A percentile compares a stretch with the other conserved stretches of the same genome.
These are phyloP conservation scores for Oehlia diaphana DNA, from an alignment of 192 early-diverging fungal genomes.

Conservation along the genomic window DNA sequence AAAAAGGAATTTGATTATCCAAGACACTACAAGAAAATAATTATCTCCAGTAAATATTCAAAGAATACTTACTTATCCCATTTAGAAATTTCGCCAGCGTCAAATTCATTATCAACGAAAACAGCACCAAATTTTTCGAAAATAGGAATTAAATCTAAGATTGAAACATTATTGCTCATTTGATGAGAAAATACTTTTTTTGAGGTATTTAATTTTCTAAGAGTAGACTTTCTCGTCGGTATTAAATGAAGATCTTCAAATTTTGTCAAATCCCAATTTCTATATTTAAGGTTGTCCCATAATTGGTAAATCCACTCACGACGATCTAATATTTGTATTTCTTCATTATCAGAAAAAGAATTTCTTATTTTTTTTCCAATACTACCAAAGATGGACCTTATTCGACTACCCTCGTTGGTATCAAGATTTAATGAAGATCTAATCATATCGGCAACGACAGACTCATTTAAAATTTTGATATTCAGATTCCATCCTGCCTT, in stretches of 20 bases:
- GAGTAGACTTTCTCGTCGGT: not conserved
- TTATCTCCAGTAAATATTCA: not conserved
- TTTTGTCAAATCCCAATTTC: not conserved
- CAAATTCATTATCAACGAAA: not conserved
- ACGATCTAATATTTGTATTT: not conserved
- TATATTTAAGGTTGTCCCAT: not conserved
- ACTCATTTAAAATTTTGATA: not conserved
- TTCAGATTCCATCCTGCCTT: not conserved
- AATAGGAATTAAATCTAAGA: not conserved
- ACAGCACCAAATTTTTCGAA: not conserved
- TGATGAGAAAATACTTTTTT: not conserved
- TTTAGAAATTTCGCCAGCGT: not conserved
- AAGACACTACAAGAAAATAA: not conserved
- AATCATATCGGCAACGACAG: not conserved
- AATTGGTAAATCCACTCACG: not conserved
- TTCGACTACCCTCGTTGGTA: too few relatives aligned
- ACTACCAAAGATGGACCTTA: too few relatives aligned
- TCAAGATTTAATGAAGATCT: not conserved
- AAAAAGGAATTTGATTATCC: not conserved
- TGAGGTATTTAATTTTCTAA: not conserved
- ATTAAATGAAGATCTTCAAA: not conserved
- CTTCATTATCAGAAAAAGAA: not conserved
- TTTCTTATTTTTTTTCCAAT: too few relatives aligned
- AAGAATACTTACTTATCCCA: not conserved
- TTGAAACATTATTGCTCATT: not conserved